Percentiles rank a stretch among this genome's conserved stretches.
Conservation (phyloP, 345 rosid species). For the Cardamine occulta region DNA sequence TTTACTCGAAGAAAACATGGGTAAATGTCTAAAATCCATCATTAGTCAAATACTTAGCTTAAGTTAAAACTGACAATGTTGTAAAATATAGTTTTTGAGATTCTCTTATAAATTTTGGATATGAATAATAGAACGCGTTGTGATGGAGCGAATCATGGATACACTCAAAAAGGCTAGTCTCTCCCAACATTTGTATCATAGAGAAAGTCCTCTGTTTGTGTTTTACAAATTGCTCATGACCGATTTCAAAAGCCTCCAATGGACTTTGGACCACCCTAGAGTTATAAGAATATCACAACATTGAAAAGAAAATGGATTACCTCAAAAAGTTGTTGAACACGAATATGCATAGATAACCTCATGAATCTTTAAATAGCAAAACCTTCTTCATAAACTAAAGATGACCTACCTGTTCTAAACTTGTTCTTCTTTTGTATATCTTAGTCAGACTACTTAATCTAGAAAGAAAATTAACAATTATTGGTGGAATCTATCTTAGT, state of each 20-base stretch:
- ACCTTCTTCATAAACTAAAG: background rate
- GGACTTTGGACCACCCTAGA: background rate
- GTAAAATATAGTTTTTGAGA: background rate
- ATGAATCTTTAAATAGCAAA: background rate
- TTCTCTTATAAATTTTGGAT: background rate
- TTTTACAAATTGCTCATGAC: background rate
- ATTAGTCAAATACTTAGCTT: background rate
- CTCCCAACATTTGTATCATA: too few species aligned
- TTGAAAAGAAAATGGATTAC: too few species aligned
- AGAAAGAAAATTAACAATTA: background rate
- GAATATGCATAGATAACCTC: background rate
- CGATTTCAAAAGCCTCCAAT: background rate
- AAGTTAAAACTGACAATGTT: background rate
- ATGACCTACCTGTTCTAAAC: background rate
- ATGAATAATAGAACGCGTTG: too few species aligned
- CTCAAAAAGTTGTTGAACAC: background rate
- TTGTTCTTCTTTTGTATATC: background rate
- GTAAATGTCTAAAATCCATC: background rate
- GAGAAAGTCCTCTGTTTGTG: background rate
- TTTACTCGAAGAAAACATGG: background rate
- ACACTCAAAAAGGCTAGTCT: background rate
- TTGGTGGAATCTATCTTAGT: slow-evolving; percentile 40
- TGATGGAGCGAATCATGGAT: background rate
- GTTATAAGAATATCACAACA: background rate
- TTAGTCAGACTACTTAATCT: background rate